Evolutionary conservation across 2,329 filamentous ascomycete genomes (phyloP), one percentile per base, ranked within the genome.

Genomic region (Neonectria neomacrospora): DNA sequence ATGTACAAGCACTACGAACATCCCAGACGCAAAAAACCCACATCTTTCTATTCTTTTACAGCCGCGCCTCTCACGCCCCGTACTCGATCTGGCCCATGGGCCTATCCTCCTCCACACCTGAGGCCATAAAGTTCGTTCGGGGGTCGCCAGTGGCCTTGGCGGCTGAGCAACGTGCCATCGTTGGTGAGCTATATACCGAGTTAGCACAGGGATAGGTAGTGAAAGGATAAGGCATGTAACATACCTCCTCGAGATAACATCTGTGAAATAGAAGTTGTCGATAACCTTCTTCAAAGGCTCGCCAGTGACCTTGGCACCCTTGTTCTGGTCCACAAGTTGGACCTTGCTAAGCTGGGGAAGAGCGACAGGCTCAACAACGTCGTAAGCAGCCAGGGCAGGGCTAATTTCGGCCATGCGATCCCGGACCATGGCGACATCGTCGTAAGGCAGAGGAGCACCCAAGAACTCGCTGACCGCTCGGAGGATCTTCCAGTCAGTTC

Each of bases 401-500:
- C 92, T 96, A 78, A 99, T 95, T 82, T 98, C 93, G 67, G 90
- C 89, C 93, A 98, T 97, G 73, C 96, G 92, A 79, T 97, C 94
- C 61, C 96, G 89, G 55, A 99, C 87, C 74, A 89, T 87, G 69
- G 96, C 91, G 54, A 99, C 87, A 76, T 98, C 94, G 73, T 99
- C 95, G 76, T 98, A 99, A 22, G 94, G 92, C 56, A 99, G 87
- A 69, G 94, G 91, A 28, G 85, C 89, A 64, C 92, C 93, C 16
- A 99, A 86, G 82, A 97, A 97, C 81, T 98, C 96, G 75, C 92
- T 96, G 60, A 87, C 89, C 18, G 96, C 96, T 68, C 96, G 93
- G 72, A 99, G 90, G 75, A 99, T 98, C 88, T 98, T 99, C 96
- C 96, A 99, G 82, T 99, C 96, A 67, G 96, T 95, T 76, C 96